Evolutionary conservation across 208 protist genomes (phyloP), one percentile per base, ranked within the genome.

Genomic region (Porcisia deanei): DNA sequence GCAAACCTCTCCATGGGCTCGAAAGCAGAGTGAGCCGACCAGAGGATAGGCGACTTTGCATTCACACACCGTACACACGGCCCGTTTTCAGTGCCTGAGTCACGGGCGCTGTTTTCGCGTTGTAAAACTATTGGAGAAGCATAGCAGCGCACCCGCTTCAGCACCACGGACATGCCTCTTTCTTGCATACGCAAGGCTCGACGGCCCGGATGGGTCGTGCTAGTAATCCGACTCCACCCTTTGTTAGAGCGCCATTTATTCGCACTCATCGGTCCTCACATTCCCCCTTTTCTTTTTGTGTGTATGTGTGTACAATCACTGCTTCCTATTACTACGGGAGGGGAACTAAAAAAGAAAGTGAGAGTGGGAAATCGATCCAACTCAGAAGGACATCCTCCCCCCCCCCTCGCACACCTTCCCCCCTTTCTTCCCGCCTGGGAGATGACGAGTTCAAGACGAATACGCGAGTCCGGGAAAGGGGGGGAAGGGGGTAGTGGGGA

Each of bases 311-410:
- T 30, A 14, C 37, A 7, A 45, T 52, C 47, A 52, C 47, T 37
- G 10, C 41, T 67, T 67, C 39, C 63, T 67, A 67, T 43, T 49
- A 67, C 63, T 30, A 67, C 39, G 43, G 20, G 52, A 54, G 52
- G 20, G 12, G 34, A 39, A 43, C n/a, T 61, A 14, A 37, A 34
- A 22, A 34, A 22, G 14, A 52, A 52, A 52, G 5, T 12, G 8
- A 52, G 47, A 12, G 10, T 52, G 10, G 47, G 47, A 12, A 52
- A 52, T 12, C 10, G 8, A 52, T 52, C 47, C 5, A 52, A 52
- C 8, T 52, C 47, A 12, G 5, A 12, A 52, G 10, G 47, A 52
- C 5, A 52, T 52, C 8, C 47, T 52, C 47, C 5, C 47, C 10
- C 47, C 5, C 47, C 47, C 47, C 47, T 52, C 10, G 30, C 30